Evolutionary conservation across 768 basidiomycete genomes (phyloP).

Genomic region (Boletus pseudo-olivaceus): DNA sequence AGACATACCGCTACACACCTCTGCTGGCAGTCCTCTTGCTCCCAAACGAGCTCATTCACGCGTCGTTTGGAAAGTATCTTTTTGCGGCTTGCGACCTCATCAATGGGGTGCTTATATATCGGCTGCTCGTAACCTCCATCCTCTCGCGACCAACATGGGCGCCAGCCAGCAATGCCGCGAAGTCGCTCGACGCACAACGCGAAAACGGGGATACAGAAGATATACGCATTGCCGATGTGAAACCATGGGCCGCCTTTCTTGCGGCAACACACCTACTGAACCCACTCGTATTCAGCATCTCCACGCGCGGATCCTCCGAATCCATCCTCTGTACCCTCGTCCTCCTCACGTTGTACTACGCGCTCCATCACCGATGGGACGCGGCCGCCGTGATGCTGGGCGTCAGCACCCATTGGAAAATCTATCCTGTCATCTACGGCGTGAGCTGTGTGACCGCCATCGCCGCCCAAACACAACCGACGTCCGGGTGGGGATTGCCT

Average conservation of each 20-base stretch:
- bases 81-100: slow-evolving; percentile 83
- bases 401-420: slow-evolving; percentile 91
- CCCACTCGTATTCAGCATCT: slow-evolving; percentile 93
- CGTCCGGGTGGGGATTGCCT: slow-evolving; percentile 14
- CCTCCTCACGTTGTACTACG: slow-evolving; percentile 60
- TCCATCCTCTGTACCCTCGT: slow-evolving; percentile 80
- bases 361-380: slow-evolving; percentile 57
- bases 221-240: neutral
- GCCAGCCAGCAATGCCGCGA: slow-evolving; percentile 1
- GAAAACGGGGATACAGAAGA: neutral
- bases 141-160: slow-evolving; percentile 31
- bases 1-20: slow-evolving; percentile 97
- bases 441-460: slow-evolving; percentile 55
- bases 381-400: slow-evolving; percentile 72
- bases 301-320: slow-evolving; percentile 95
- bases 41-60: slow-evolving; percentile 78
- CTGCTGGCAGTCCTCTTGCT: slow-evolving; percentile 78
- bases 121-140: slow-evolving; percentile 50
- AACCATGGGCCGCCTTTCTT: slow-evolving; percentile 49
- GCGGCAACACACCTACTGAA: slow-evolving; percentile 81
- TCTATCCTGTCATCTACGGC: slow-evolving; percentile 92
- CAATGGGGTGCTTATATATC: slow-evolving; percentile 71
- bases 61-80: slow-evolving; percentile 86
- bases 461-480: slow-evolving; percentile 20
- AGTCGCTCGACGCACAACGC: neutral